Conservation (phyloP, 73 alveolate genomes). For the Paraurostyla sp. region DNA sequence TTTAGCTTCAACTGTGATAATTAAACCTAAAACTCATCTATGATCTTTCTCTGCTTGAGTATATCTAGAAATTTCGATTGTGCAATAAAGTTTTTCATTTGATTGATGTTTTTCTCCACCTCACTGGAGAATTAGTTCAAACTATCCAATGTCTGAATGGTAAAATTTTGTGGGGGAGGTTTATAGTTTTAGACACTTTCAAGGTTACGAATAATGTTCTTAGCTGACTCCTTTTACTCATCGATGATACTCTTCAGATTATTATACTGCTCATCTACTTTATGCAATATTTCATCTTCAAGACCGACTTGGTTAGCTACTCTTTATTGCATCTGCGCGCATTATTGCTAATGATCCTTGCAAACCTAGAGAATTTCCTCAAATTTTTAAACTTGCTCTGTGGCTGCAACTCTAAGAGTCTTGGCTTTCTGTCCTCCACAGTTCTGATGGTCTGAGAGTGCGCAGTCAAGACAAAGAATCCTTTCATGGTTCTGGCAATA, state of each 20-base stretch:
- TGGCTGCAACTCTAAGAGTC: slow-evolving; percentile 42
- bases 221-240: slow-evolving; percentile 59
- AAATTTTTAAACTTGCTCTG: slow-evolving; percentile 38
- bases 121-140: slow-evolving; percentile 20
- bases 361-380: slow-evolving; percentile 17
- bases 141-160: slow-evolving; percentile 18
- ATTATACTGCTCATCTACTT: slow-evolving; percentile 59
- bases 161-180: slow-evolving; percentile 66
- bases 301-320: slow-evolving; percentile 55
- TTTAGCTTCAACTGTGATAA: slow-evolving; percentile 9
- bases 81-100: neutral
- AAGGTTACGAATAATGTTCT: slow-evolving; percentile 55
- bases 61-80: slow-evolving; percentile 44
- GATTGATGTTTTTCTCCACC: neutral
- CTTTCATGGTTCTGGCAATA: slow-evolving; percentile 33
- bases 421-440: slow-evolving; percentile 50
- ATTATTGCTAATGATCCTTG: slow-evolving; percentile 44
- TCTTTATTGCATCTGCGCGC: slow-evolving; percentile 58
- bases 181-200: slow-evolving; percentile 62
- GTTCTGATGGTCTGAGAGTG: slow-evolving; percentile 3
- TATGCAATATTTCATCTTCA: slow-evolving; percentile 41
- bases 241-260: slow-evolving; percentile 54
- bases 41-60: neutral
- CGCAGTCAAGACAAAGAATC: slow-evolving; percentile 53
- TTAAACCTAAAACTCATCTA: neutral